Evolutionary conservation across 805 yeast species (phyloP), one percentile per base, ranked within the genome.

Genomic region (Kodamaea fukazawae): DNA sequence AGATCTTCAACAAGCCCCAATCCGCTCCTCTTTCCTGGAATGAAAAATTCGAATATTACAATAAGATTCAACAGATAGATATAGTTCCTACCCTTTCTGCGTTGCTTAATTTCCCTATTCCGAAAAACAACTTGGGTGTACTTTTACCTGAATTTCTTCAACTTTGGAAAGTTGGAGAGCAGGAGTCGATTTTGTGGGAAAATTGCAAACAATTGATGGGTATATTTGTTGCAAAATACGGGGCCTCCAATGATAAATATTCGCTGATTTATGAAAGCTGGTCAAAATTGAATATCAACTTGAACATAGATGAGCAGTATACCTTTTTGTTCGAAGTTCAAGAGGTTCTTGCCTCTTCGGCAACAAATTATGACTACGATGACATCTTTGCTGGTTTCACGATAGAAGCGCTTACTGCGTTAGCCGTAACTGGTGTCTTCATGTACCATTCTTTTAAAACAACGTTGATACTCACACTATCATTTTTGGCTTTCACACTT

Each of bases 51-150:
- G 51, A 68, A 1, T 91, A 76, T 55, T 78, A 77, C 50, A 46
- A 60, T 1, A 55, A 54, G 25, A 62, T 86, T 23, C 78, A 77
- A 41, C 95, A 86, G 51, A 76, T 83, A 15, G 93, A 85, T 54
- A 49, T 85, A 28, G 88, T 86, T 2, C 89, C 95, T 1, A 78
- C 90, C 0, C 58, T 85, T 31, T 61, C 88, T 1, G 66, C 75
- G 3, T 60, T 85, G 12, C 58, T 85, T 30, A 78, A 83, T 16
- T 61, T 83, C 12, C 82, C 86, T 0, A 75, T 85, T 18, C 93
- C 95, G 1, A 74, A 72, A 38, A 85, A 85, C 53, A 81, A 73
- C 47, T 70, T 89, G 9, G 99, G 99, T 2, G 71, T 83, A 0
- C 51, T 90, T 4, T 75, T 88, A 3, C 66, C 70, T 0, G 76